Evolutionary conservation across 352 stramenopile genomes (phyloP).

Genomic region (Aphanomyces astaci): DNA sequence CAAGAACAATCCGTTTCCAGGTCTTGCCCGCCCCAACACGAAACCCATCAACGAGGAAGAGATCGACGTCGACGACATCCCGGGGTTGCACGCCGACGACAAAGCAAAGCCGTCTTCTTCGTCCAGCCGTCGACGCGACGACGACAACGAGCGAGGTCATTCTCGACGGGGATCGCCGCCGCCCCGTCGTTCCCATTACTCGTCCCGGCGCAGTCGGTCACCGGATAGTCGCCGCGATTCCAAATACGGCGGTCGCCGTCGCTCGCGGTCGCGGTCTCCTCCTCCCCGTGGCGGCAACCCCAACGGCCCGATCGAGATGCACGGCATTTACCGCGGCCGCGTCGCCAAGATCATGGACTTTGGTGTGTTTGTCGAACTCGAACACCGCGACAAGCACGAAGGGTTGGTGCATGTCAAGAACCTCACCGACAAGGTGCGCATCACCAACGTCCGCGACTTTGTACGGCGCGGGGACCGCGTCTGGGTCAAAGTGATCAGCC

Average conservation of each 20-base stretch:
- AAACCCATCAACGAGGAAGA: conserved; percentile 17
- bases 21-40: conserved; percentile 16
- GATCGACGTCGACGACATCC: conserved; percentile 18
- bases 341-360: conserved; percentile 96
- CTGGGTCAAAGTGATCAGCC: conserved; percentile 96
- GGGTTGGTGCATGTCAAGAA: conserved; percentile 94
- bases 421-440: conserved; percentile 67
- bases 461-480: conserved; percentile 85
- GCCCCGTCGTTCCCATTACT: conserved; percentile 18
- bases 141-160: conserved; percentile 18
- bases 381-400: conserved; percentile 63
- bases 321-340: conserved; percentile 91
- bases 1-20: conserved; percentile 33
- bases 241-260: conserved; percentile 11
- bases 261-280: conserved; percentile 29
- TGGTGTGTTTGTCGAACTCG: conserved; percentile 94
- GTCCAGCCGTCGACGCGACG: conserved; percentile 36
- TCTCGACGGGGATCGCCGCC: neutral
- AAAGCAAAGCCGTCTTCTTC: conserved; percentile 40
- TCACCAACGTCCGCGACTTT: conserved; percentile 82
- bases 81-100: conserved; percentile 46
- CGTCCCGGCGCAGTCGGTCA: conserved; percentile 32
- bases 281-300: conserved; percentile 27
- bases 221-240: conserved; percentile 30
- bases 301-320: conserved; percentile 65